Conservation (phyloP, 169 alveolate genomes). For the Eimeria acervulina region DNA sequence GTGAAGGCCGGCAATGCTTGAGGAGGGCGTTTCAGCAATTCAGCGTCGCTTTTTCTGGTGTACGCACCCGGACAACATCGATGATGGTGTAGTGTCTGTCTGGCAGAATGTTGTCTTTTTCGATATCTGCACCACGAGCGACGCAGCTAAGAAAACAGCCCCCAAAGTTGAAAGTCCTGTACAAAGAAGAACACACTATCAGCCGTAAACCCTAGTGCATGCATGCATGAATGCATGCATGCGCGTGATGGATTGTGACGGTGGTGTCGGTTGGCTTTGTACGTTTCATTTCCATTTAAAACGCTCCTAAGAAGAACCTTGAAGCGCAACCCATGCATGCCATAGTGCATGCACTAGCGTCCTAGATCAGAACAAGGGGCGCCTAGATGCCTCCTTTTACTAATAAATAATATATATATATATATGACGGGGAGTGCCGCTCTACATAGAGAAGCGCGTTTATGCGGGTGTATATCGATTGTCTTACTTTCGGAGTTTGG, state of each 20-base stretch:
- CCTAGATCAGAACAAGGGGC: too few relatives aligned
- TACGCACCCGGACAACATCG: constrained; percentile 61
- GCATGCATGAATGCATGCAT: not conserved
- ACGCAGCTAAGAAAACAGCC: constrained; percentile 32
- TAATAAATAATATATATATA: too few relatives aligned
- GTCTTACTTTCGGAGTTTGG: constrained; percentile 49
- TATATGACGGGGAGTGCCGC: too few relatives aligned
- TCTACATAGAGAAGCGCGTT: too few relatives aligned
- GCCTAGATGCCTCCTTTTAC: too few relatives aligned
- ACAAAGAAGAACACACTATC: not conserved
- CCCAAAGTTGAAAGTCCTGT: constrained; percentile 22
- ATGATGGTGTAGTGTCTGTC: constrained; percentile 59
- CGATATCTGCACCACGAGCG: constrained; percentile 31
- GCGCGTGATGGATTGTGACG: too few relatives aligned
- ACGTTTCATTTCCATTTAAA: too few relatives aligned
- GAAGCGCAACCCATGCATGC: too few relatives aligned
- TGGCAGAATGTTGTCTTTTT: constrained; percentile 45
- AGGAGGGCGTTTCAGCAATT: too few relatives aligned
- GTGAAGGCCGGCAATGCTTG: not conserved
- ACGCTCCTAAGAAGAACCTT: too few relatives aligned
- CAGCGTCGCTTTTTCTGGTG: not conserved
- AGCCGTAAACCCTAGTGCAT: not conserved
- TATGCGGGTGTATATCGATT: not conserved
- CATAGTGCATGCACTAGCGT: too few relatives aligned
- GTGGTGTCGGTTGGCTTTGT: too few relatives aligned